Conservation (phyloP, 805 yeast species). For the Ogataea paradorogensis region DNA sequence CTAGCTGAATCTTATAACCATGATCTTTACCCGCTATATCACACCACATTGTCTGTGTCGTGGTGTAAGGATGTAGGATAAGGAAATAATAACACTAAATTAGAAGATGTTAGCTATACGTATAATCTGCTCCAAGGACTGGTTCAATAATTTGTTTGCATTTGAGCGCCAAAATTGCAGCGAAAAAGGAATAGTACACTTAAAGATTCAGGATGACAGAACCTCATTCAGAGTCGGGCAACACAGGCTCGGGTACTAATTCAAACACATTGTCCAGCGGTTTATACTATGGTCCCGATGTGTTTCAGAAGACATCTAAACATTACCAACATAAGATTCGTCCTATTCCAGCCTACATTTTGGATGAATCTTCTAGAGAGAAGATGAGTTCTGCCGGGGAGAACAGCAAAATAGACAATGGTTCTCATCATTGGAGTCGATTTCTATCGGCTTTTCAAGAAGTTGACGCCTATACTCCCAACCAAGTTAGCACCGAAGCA, state of each 20-base stretch:
- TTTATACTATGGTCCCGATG: conserved; percentile 12
- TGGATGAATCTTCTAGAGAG: conserved; percentile 40
- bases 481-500: conserved; percentile 33
- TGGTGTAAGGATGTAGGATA: conserved; percentile 3
- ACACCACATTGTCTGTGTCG: not conserved
- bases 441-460: conserved; percentile 8
- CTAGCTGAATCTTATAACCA: no score
- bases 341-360: conserved; percentile 62
- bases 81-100: not conserved
- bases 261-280: conserved; percentile 14
- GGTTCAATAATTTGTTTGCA: not conserved
- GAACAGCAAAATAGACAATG: not conserved
- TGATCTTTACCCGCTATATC: no score
- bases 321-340: conserved; percentile 24
- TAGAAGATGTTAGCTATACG: no score
- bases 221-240: conserved; percentile 1
- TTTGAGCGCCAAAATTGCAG: not conserved
- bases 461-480: conserved; percentile 53
- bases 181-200: not conserved
- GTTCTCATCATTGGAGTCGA: conserved; percentile 5
- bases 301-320: conserved; percentile 14
- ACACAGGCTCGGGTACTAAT: conserved; percentile 10
- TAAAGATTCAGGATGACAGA: not conserved
- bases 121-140: not conserved
- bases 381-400: conserved; percentile 6